A percentile compares a stretch with the other conserved stretches of the same genome.
These are phyloP conservation scores for Annona squamosa DNA, from an alignment of 164 flowering plant species.

Conservation along the genomic window DNA sequence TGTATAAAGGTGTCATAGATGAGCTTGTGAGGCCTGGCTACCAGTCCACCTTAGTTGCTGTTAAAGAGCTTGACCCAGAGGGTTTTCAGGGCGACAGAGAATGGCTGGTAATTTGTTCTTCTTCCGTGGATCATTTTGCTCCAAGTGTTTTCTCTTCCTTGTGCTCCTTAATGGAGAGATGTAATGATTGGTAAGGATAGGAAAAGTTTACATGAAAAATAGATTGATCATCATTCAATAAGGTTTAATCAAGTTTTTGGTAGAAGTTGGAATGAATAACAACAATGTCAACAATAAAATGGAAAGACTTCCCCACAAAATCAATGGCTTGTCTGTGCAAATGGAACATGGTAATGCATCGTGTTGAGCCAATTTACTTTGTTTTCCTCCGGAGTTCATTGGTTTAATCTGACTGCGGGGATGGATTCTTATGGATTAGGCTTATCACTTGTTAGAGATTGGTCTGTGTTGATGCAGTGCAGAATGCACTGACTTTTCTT, in stretches of 20 bases:
- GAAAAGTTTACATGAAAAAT: not conserved
- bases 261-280: too few relatives aligned
- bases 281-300: too few relatives aligned
- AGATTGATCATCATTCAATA: not conserved
- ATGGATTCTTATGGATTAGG: not conserved
- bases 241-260: not conserved
- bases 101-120: conserved; percentile 70
- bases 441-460: not conserved
- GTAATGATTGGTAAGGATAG: not conserved
- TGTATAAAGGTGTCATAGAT: conserved; percentile 83
- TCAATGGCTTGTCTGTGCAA: too few relatives aligned
- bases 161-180: not conserved
- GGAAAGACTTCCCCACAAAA: too few relatives aligned
- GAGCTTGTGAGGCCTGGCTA: conserved; percentile 66
- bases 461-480: not conserved
- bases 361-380: too few relatives aligned
- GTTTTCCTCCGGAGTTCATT: too few relatives aligned
- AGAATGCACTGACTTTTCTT: not conserved
- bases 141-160: not conserved
- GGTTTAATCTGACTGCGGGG: not conserved
- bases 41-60: conserved; percentile 60
- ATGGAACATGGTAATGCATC: too few relatives aligned
- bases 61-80: conserved; percentile 78
- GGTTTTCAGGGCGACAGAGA: conserved; percentile 91
- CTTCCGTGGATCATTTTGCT: not conserved